Evolutionary conservation across 768 basidiomycete genomes (phyloP), one percentile per base, ranked within the genome.

Genomic region (Hortiboletus flavorubellus): DNA sequence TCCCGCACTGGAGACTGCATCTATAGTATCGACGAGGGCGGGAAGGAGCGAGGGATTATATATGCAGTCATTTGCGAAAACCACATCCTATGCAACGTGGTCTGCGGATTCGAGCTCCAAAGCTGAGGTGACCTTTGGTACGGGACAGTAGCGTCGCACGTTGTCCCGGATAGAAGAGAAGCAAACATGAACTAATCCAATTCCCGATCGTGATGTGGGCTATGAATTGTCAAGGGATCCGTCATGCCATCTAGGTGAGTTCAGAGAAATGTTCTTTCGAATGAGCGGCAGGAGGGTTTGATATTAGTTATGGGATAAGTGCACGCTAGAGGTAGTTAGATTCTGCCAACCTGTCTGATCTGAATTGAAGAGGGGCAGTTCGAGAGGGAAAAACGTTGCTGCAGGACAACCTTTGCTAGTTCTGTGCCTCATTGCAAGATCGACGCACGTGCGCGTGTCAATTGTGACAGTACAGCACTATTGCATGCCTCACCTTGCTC

Each of bases 41-140:
- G 83, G 77, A 38, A 92, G 75, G 26, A 93, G 78, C 1, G 81
- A 81, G 0, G 89, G 87, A 55, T 92, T 86, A 58, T 91, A 92
- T 34, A 92, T 82, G 66, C 87, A 89, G 64, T 93, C 91, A 4
- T 90, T 82, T 9, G 80, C 77, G 18, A 93, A 75, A 10, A 92
- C 21, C 21, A 21, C 58, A 67, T 91, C 88, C 69, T 71, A 71
- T 55, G 46, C 48, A 18, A 37, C 42, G 49, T 45, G 51, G 1
- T 50, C 41, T 11, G 48, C 30, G 18, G 53, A 40, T 42, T 46
- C 56, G 34, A 45, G 44, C 31, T 44, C 49, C 10, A 35, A 38
- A 8, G 48, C 35, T 1, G 59, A n/a, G 38, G 46, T 31, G 40
- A 61, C 21, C 37, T 33, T 46, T 21, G 69, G 61, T 3, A 38